A percentile compares a stretch with the other conserved stretches of the same genome.
phyloP scores from a whole-genome alignment of 345 rosid genomes.

The Moringa oleifera region DNA sequence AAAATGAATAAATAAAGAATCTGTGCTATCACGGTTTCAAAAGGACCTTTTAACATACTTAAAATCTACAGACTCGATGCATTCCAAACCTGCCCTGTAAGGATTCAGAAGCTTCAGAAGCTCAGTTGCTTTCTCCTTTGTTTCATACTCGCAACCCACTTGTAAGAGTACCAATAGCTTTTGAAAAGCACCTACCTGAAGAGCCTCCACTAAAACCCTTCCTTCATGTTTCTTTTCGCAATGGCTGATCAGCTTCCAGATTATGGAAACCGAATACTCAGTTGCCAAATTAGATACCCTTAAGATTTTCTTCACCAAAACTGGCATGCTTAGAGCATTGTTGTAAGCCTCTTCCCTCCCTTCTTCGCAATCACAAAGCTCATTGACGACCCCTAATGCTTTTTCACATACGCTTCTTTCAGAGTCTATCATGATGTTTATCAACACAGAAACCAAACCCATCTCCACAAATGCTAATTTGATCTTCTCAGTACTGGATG shows the following conservation, averaged over 20 bases:
- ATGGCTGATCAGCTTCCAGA: conserved; percentile 60
- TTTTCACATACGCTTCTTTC: conserved; percentile 63
- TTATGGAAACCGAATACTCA: conserved; percentile 50
- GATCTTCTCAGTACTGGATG: conserved; percentile 17
- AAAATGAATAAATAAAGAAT: too few relatives aligned
- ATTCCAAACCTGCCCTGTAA: conserved; percentile 47
- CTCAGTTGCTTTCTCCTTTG: conserved; percentile 66
- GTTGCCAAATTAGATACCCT: conserved; percentile 66
- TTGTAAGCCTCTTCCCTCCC: conserved; percentile 36
- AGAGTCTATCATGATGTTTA: conserved; percentile 47
- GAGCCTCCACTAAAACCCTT: conserved; percentile 45
- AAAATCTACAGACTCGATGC: conserved; percentile 57
- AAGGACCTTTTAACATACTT: conserved; percentile 67
- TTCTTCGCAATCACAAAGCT: conserved; percentile 36
- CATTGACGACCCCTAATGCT: conserved; percentile 52
- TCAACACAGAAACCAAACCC: conserved; percentile 42
- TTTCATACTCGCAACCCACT: conserved; percentile 62
- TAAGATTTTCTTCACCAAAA: conserved; percentile 71
- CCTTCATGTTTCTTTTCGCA: conserved; percentile 25
- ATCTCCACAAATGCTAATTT: conserved; percentile 30
- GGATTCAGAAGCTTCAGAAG: conserved; percentile 61
- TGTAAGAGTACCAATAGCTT: conserved; percentile 72
- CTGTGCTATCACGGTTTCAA: too few relatives aligned
- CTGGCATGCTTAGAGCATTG: conserved; percentile 51
- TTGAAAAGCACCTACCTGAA: conserved; percentile 80